phyloP scores from a whole-genome alignment of 805 yeast species.

The Nakazawaea laoshanensis region DNA sequence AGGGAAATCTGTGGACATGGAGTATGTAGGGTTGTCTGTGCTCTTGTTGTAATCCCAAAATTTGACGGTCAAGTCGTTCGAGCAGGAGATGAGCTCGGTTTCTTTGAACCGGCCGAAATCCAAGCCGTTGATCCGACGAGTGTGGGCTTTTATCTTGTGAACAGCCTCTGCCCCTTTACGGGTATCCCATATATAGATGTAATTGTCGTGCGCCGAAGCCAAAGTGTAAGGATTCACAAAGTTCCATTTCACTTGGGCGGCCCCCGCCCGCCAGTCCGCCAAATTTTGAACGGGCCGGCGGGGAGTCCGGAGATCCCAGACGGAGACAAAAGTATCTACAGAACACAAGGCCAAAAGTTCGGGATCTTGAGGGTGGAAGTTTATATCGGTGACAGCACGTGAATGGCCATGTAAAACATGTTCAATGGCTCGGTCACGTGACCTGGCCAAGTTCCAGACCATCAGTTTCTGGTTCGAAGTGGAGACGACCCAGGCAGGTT shows the following conservation, averaged over 20 bases:
- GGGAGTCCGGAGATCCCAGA: conserved; percentile 89
- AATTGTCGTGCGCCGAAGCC: conserved; percentile 81
- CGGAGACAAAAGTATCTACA: conserved; percentile 76
- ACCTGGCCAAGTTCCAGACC: conserved; percentile 81
- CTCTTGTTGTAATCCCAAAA: conserved; percentile 61
- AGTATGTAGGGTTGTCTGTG: conserved; percentile 38
- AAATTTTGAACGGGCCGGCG: conserved; percentile 63
- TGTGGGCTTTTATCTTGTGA: conserved; percentile 61
- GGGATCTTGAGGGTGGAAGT: conserved; percentile 83
- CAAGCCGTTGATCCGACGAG: conserved; percentile 81
- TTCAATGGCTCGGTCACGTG: conserved; percentile 65
- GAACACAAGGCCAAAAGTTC: conserved; percentile 89
- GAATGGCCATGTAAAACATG: conserved; percentile 84
- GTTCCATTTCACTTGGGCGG: conserved; percentile 94
- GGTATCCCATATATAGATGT: conserved; percentile 80
- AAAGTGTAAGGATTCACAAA: conserved; percentile 63
- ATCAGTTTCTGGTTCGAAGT: conserved; percentile 94
- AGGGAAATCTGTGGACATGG: conserved; percentile 71
- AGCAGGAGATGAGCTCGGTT: conserved; percentile 65
- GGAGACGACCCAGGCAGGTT: conserved; percentile 87
- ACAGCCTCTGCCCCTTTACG: conserved; percentile 77
- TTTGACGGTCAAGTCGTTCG: conserved; percentile 79
- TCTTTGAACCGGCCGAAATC: conserved; percentile 64
- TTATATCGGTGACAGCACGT: conserved; percentile 92
- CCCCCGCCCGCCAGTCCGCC: conserved; percentile 95